Conservation (phyloP, 1,284 basidiomycete species). For the Leccinum griseonigrum region DNA sequence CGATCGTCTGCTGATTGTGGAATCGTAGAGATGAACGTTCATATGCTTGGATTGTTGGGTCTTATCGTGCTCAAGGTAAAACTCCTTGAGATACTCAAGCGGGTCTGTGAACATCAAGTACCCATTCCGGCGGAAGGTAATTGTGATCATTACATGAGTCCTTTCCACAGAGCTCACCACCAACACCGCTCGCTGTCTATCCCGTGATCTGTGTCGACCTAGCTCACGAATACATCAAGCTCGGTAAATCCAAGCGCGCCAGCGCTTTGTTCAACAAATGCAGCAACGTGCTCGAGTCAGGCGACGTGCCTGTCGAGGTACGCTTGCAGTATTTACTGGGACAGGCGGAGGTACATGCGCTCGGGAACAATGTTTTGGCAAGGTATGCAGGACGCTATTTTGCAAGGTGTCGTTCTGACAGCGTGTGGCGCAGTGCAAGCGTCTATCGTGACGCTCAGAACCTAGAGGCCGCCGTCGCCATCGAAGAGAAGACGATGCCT, state of each 20-base stretch:
- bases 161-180: neutral
- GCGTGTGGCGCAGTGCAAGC: slow-evolving; percentile 39
- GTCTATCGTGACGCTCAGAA: slow-evolving; percentile 59
- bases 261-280: slow-evolving; percentile 58
- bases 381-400: slow-evolving; percentile 45
- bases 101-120: slow-evolving; percentile 43
- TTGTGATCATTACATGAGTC: neutral
- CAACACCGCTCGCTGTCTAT: slow-evolving; percentile 51
- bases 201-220: slow-evolving; percentile 65
- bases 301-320: slow-evolving; percentile 46
- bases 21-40: slow-evolving; percentile 50
- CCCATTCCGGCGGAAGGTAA: slow-evolving; percentile 52
- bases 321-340: slow-evolving; percentile 59
- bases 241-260: slow-evolving; percentile 75
- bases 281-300: slow-evolving; percentile 44
- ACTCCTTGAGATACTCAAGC: slow-evolving; percentile 47
- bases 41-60: slow-evolving; percentile 65
- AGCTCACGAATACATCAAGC: slow-evolving; percentile 71
- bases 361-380: slow-evolving; percentile 55
- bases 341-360: slow-evolving; percentile 64
- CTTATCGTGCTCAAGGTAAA: slow-evolving; percentile 53
- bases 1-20: neutral
- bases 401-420: neutral
- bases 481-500: slow-evolving; percentile 37
- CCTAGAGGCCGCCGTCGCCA: slow-evolving; percentile 35